These are phyloP conservation scores for Blastobotrys muscicola DNA, from an alignment of 805 yeast species.

Conservation along the genomic window DNA sequence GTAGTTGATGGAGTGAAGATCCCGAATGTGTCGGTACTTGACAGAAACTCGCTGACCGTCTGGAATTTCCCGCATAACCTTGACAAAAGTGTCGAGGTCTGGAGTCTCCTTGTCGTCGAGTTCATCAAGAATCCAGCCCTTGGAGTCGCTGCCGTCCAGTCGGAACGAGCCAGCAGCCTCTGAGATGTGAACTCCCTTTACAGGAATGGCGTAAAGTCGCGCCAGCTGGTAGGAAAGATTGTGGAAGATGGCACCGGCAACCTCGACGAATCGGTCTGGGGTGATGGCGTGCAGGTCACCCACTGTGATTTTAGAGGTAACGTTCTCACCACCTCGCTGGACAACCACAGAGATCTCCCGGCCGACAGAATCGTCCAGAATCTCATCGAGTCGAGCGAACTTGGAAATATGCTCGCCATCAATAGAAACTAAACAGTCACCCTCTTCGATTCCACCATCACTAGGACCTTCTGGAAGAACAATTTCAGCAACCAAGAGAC, in stretches of 20 bases:
- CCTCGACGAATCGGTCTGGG: constrained; percentile 71
- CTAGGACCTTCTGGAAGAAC: constrained; percentile 84
- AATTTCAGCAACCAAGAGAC: constrained; percentile 73
- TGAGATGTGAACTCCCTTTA: constrained; percentile 71
- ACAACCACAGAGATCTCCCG: constrained; percentile 44
- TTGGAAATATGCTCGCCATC: constrained; percentile 56
- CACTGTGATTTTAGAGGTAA: constrained; percentile 43
- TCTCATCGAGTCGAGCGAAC: constrained; percentile 74
- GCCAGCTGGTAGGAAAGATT: constrained; percentile 85
- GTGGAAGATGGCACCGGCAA: constrained; percentile 81
- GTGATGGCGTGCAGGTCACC: constrained; percentile 76
- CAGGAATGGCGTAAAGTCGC: constrained; percentile 73
- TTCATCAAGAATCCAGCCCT: constrained; percentile 76
- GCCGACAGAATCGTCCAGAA: constrained; percentile 65
- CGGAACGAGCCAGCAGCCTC: constrained; percentile 69
- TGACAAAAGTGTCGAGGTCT: constrained; percentile 64
- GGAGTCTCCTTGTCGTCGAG: constrained; percentile 67
- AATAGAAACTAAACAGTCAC: constrained; percentile 72
- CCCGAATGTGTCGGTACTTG: constrained; percentile 67
- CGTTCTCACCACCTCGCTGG: constrained; percentile 65
- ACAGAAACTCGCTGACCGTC: constrained; percentile 65
- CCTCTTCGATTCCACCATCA: constrained; percentile 62
- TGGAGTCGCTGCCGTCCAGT: constrained; percentile 36
- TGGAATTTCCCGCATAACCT: constrained; percentile 69
- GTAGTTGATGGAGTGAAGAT: constrained; percentile 63